These are phyloP conservation scores for Epichloe brachyelytri DNA, from an alignment of 2,329 filamentous ascomycete genomes.

Conservation along the genomic window DNA sequence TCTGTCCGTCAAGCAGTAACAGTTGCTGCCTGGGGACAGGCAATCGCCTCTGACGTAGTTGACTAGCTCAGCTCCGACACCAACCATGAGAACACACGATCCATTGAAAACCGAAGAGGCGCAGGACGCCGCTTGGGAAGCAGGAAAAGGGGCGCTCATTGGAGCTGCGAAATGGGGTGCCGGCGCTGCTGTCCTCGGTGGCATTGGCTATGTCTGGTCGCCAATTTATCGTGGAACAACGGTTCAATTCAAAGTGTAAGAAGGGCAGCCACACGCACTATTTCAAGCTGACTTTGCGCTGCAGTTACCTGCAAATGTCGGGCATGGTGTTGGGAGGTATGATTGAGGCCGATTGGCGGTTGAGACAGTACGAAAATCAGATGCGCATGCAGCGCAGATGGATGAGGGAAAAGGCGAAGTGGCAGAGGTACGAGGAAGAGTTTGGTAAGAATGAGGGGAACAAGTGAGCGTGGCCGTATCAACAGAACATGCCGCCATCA, in stretches of 20 bases:
- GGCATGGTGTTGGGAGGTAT: slow-evolving; percentile 70
- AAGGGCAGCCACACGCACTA: slow-evolving; percentile 6
- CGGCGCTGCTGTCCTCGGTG: slow-evolving; percentile 49
- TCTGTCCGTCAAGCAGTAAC: too few species aligned
- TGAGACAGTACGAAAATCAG: slow-evolving; percentile 53
- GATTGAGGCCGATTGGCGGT: slow-evolving; percentile 58
- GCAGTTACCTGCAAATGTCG: slow-evolving; percentile 72
- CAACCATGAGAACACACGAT: slow-evolving; percentile 37
- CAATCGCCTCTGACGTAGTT: not conserved
- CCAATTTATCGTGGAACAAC: slow-evolving; percentile 62
- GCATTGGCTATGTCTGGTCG: slow-evolving; percentile 48
- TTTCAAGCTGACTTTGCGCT: not conserved
- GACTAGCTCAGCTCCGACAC: not conserved
- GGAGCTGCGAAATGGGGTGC: slow-evolving; percentile 64
- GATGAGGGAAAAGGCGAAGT: slow-evolving; percentile 51
- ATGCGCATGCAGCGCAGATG: slow-evolving; percentile 53
- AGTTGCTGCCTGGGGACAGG: not conserved
- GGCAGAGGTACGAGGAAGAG: slow-evolving; percentile 54
- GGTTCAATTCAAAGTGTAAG: slow-evolving; percentile 66
- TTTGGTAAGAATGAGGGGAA: slow-evolving; percentile 30
- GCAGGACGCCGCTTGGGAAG: slow-evolving; percentile 58
- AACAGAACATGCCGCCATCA: not conserved
- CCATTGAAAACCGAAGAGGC: slow-evolving; percentile 53
- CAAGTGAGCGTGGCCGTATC: slow-evolving; percentile 11
- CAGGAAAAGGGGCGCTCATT: slow-evolving; percentile 49